Evolutionary conservation across 805 yeast species (phyloP), one percentile per base, ranked within the genome.

Genomic region (Candida dajiaensis): DNA sequence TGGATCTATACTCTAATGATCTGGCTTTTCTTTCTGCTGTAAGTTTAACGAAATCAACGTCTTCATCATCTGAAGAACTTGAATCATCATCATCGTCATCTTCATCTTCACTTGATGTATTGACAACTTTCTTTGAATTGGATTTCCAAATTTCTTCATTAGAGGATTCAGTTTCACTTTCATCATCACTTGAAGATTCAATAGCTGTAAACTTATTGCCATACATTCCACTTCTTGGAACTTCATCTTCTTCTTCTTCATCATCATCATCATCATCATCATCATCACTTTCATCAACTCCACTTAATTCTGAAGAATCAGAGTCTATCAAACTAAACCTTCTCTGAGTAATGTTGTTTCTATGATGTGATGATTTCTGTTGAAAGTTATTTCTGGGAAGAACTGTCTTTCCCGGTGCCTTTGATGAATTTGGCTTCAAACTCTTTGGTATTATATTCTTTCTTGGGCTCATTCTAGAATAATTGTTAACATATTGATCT

Each of bases 21-120:
- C 67, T 73, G 35, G 78, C 78, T 64, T 83, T 79, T 50, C 80
- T 71, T 60, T 83, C 84, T 10, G 83, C 85, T 31, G 86, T 85
- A 50, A 85, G 65, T 60, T 77, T 78, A 15, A 85, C 86, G 61
- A 82, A 83, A 64, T 85, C 92, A 3, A 84, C 80, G 53, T 79
- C 81, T 33, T 80, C 81, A 53, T 81, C 88, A 54, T 78, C 83
- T 0, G 83, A 78, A 11, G 81, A 76, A 33, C 71, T 69, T 19
- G 71, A 72, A 31, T 64, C 70, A 16, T 64, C 72, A 16, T 64
- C 72, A 7, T 63, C 68, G n/a, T n/a, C n/a, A 20, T 61, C 63
- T 18, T 51, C 60, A 31, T 59, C 66, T 25, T 65, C 68, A 38
- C 67, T 68, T 6, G 64, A 57, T 23, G 65, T 62, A 38, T 64